phyloP scores from a whole-genome alignment of 495 filamentous ascomycete species.

The Rhypophila decipiens region DNA sequence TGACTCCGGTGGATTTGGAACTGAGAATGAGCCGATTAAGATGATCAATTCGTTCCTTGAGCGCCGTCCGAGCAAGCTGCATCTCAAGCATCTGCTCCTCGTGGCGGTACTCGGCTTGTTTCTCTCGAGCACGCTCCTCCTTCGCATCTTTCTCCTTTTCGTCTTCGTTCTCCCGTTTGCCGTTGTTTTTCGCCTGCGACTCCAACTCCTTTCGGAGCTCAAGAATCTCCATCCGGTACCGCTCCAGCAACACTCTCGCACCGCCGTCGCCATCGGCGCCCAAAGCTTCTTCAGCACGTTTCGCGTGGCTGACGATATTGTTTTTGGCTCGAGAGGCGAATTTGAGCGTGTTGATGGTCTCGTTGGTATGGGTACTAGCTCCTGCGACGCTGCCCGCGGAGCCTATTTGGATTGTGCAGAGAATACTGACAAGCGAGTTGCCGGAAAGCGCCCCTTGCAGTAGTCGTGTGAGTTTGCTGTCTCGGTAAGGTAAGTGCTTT shows the following conservation, averaged over 20 bases:
- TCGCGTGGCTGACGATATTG: conserved; percentile 94
- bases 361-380: conserved; percentile 63
- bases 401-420: conserved; percentile 87
- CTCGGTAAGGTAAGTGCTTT: conserved; percentile 90
- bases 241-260: conserved; percentile 80
- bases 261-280: conserved; percentile 70
- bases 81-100: conserved; percentile 98
- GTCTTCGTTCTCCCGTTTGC: conserved; percentile 61
- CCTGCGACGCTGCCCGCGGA: conserved; percentile 56
- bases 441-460: conserved; percentile 91
- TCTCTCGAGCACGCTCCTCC: conserved; percentile 68
- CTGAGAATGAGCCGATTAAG: conserved; percentile 91
- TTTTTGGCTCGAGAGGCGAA: conserved; percentile 96
- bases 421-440: conserved; percentile 90
- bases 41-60: conserved; percentile 97
- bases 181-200: conserved; percentile 52
- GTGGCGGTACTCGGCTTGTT: conserved; percentile 76
- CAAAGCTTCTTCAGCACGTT: conserved; percentile 85
- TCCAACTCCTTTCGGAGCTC: conserved; percentile 79
- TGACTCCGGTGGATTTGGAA: conserved; percentile 93
- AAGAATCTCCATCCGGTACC: conserved; percentile 90
- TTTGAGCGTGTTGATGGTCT: conserved; percentile 93
- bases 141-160: conserved; percentile 50
- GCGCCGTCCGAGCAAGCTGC: conserved; percentile 88
- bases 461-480: conserved; percentile 92